phyloP scores from a whole-genome alignment of 2,329 filamentous ascomycete species.

The Cyphellophora attinorum region DNA sequence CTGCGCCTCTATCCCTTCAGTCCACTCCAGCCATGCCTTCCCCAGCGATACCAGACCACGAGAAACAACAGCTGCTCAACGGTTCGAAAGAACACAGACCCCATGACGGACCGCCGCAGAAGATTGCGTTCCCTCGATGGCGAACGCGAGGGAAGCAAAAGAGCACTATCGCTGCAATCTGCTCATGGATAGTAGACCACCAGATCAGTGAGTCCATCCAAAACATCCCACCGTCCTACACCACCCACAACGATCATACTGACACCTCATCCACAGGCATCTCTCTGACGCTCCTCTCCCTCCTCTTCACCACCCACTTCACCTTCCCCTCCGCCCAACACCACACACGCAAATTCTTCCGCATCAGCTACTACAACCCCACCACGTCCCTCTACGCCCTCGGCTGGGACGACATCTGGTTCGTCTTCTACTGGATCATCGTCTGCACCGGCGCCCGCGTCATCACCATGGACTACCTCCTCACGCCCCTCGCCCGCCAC shows the following conservation, averaged over 20 bases:
- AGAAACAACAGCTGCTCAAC: background rate
- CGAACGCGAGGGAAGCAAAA: conserved; percentile 16
- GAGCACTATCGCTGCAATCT: conserved; percentile 16
- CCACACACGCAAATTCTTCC: conserved; percentile 80
- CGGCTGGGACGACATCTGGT: conserved; percentile 69
- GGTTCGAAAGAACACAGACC: conserved; percentile 3
- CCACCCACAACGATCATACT: background rate
- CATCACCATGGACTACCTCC: conserved; percentile 73
- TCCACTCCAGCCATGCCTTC: too few relatives aligned
- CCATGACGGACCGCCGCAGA: conserved; percentile 18
- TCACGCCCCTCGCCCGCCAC: conserved; percentile 65
- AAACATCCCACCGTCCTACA: too few relatives aligned
- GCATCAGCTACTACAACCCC: conserved; percentile 71
- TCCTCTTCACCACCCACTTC: conserved; percentile 72
- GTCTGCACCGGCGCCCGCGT: conserved; percentile 82
- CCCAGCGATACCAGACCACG: too few relatives aligned
- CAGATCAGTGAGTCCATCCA: conserved; percentile 20
- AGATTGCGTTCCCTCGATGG: conserved; percentile 19
- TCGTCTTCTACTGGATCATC: conserved; percentile 69
- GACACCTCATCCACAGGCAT: conserved; percentile 48
- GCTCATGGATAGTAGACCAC: conserved; percentile 20
- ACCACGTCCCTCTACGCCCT: conserved; percentile 60
- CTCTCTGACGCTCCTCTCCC: conserved; percentile 73
- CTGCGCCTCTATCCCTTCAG: too few relatives aligned
- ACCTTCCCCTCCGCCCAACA: conserved; percentile 71